phyloP scores from a whole-genome alignment of 176 grass and related monocot genomes.

The Aegilops bicornis region DNA sequence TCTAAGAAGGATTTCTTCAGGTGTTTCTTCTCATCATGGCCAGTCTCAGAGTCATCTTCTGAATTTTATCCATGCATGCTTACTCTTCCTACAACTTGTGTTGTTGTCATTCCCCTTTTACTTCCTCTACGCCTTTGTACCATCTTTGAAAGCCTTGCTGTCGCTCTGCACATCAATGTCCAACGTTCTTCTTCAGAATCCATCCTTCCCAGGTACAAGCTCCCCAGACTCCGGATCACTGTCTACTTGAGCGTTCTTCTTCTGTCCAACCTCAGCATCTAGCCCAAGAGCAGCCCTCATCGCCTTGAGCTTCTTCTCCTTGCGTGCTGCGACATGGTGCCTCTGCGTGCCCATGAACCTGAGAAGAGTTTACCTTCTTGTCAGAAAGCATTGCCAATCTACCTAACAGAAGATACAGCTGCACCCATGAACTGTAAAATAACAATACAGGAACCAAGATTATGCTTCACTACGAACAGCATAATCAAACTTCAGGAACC shows the following conservation, averaged over 20 bases:
- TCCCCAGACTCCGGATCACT: slow-evolving; percentile 92
- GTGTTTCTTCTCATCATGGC: slow-evolving; percentile 42
- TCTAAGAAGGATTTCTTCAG: slow-evolving; percentile 37
- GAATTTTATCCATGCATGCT: slow-evolving; percentile 25
- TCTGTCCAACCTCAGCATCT: slow-evolving; percentile 33
- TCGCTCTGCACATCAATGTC: slow-evolving; percentile 32
- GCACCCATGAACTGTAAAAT: neutral
- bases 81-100: slow-evolving; percentile 39
- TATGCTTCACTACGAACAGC: neutral
- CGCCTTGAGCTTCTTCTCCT: slow-evolving; percentile 86
- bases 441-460: neutral
- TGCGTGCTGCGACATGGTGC: slow-evolving; percentile 77
- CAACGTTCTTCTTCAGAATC: slow-evolving; percentile 9
- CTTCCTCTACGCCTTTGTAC: slow-evolving; percentile 12
- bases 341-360: slow-evolving; percentile 72
- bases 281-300: slow-evolving; percentile 72
- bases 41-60: slow-evolving; percentile 32
- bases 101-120: slow-evolving; percentile 11
- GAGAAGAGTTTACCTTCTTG: slow-evolving; percentile 17
- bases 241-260: slow-evolving; percentile 39
- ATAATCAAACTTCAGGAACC: neutral
- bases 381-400: neutral
- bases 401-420: neutral
- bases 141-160: slow-evolving; percentile 21
- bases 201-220: slow-evolving; percentile 59